Evolutionary conservation across 2,329 filamentous ascomycete genomes (phyloP).

Genomic region (Aulographum hederae): DNA sequence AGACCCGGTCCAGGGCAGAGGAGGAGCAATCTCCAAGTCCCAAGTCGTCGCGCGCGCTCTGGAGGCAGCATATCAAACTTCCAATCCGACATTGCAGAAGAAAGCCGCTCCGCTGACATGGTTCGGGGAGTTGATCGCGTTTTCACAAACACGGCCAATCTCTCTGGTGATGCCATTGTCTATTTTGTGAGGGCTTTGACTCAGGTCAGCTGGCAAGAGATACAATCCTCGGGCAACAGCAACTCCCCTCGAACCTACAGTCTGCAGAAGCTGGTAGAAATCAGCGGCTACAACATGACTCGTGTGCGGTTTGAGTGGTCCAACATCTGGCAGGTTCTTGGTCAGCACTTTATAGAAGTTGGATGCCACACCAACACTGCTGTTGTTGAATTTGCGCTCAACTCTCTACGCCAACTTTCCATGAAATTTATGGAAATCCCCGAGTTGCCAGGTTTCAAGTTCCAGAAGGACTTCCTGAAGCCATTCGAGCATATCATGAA

Average conservation of each 20-base stretch:
- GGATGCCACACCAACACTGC: slow-evolving; percentile 92
- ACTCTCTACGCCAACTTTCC: slow-evolving; percentile 84
- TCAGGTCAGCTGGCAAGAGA: slow-evolving; percentile 97
- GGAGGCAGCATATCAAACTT: slow-evolving; percentile 32
- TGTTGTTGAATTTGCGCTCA: slow-evolving; percentile 92
- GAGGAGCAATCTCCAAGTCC: slow-evolving; percentile 45
- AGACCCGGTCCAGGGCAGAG: no score
- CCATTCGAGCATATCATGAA: slow-evolving; percentile 96
- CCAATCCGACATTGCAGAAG: slow-evolving; percentile 68
- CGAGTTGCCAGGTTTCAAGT: slow-evolving; percentile 95
- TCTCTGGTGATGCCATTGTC: slow-evolving; percentile 86
- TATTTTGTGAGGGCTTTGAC: slow-evolving; percentile 85
- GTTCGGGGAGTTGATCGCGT: slow-evolving; percentile 87
- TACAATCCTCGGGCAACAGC: slow-evolving; percentile 88
- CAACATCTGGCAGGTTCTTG: slow-evolving; percentile 93
- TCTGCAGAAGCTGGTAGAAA: slow-evolving; percentile 93
- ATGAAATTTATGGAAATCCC: slow-evolving; percentile 99
- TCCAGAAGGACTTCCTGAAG: slow-evolving; percentile 97
- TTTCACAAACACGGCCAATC: slow-evolving; percentile 87
- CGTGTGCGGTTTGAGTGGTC: slow-evolving; percentile 97
- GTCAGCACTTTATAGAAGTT: slow-evolving; percentile 94
- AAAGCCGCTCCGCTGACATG: slow-evolving; percentile 83
- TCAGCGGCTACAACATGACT: slow-evolving; percentile 99
- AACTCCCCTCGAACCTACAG: slow-evolving; percentile 94
- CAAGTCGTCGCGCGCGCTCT: slow-evolving; percentile 30